Evolutionary conservation across 768 basidiomycete species (phyloP).

Genomic region (Leccinum boreale): DNA sequence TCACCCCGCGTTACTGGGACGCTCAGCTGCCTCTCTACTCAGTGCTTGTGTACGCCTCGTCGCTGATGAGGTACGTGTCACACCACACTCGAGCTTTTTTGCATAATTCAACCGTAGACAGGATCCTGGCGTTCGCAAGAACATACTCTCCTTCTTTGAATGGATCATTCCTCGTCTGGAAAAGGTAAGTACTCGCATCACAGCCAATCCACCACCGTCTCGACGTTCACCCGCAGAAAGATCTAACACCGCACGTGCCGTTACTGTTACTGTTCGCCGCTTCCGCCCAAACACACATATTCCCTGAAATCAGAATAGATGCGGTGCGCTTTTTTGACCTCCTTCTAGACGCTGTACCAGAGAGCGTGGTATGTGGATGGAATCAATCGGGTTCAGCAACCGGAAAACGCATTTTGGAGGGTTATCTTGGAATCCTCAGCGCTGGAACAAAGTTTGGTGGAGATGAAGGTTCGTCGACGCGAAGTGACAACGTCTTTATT

Average conservation of each 20-base stretch:
- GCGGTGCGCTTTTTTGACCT: constrained; percentile 78
- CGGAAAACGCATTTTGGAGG: constrained; percentile 67
- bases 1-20: constrained; percentile 52
- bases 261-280: constrained; percentile 80
- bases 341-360: constrained; percentile 67
- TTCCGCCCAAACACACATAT: constrained; percentile 92
- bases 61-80: constrained; percentile 67
- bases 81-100: not conserved
- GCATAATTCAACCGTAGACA: constrained; percentile 29
- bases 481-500: not conserved
- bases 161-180: constrained; percentile 73
- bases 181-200: constrained; percentile 37
- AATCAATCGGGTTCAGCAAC: constrained; percentile 46
- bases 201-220: not conserved
- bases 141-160: constrained; percentile 59
- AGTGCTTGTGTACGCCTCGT: constrained; percentile 67
- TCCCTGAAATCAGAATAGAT: constrained; percentile 91
- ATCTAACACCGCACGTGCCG: constrained; percentile 70
- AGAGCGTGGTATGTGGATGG: constrained; percentile 68
- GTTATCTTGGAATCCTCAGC: constrained; percentile 76
- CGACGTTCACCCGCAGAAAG: constrained; percentile 44
- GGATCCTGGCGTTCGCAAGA: constrained; percentile 80
- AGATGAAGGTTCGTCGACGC: constrained; percentile 42
- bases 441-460: constrained; percentile 63
- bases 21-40: constrained; percentile 53